Base-by-base conservation (phyloP, 208 protist genomes). In the Trypanosoma melophagium region DNA sequence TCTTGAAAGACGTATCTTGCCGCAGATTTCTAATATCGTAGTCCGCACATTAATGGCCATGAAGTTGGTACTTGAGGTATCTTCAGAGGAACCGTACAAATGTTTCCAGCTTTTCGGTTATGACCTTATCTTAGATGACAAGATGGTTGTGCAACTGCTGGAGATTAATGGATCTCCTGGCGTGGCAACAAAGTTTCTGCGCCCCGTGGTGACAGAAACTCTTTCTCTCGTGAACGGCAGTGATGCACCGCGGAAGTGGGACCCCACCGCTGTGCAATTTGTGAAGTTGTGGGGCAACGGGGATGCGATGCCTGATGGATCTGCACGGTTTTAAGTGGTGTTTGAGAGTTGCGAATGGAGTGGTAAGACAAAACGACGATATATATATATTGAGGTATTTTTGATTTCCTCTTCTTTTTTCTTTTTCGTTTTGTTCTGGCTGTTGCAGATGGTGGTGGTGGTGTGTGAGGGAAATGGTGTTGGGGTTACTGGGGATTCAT, bases 101-200 rank as follows among this genome's bases (percentile, higher is more conserved):
- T 92, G 87, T 57, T 97, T 97, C 58, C 93, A 97, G 62, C 76
- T 97, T 0, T 93, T 96, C 44, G 93, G 93, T 35, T 97, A 94
- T 64, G 93, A 97, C 67, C 44, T 97, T 50, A 80, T 97, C 13
- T 66, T 97, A 9, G 86, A 92, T 28, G 89, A 86, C 13, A 77
- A 81, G 21, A 59, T 92, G 35, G 65, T 68, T 28, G 86, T 97
- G 16, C 64, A 73, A 55, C 75, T 97, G 52, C 79, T 95, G 25
- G 90, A 96, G 88, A 94, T 96, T 65, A 97, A 96, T 78, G 91
- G 89, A 16, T 93, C 87, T 1, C 91, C 93, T 16, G 91, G 84
- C 16, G 69, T 92, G 42, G 93, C 91, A 10, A 77, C 87, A 44
- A 77, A 76, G 41, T 90, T 79, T 40, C 69, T 95, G n/a, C 24